Conservation (phyloP, 108 stramenopile species). For the Conticribra guillardii region DNA sequence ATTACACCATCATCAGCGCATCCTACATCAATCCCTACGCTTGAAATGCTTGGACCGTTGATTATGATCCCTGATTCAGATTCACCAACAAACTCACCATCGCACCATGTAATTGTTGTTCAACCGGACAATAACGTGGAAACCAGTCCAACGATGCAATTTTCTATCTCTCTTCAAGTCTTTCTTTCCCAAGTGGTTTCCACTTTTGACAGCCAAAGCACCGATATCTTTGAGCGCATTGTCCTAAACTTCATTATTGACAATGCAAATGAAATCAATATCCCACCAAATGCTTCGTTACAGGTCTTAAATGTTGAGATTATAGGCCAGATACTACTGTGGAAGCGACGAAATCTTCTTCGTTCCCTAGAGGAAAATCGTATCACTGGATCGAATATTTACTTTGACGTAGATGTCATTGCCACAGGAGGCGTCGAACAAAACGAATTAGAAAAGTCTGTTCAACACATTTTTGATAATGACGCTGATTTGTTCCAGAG, state of each 20-base stretch:
- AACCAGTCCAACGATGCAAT: neutral
- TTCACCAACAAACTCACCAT: neutral
- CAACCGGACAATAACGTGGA: neutral
- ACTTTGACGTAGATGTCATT: constrained; percentile 7
- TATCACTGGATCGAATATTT: neutral
- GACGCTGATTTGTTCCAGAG: neutral
- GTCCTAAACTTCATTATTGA: neutral
- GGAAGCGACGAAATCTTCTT: neutral
- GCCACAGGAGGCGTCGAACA: neutral
- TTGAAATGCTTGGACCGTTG: too few relatives aligned
- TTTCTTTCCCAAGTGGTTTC: neutral
- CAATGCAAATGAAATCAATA: neutral
- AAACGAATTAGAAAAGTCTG: neutral
- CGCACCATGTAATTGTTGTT: neutral
- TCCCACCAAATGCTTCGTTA: neutral
- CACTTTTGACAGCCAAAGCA: neutral
- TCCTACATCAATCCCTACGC: too few relatives aligned
- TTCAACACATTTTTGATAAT: neutral
- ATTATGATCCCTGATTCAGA: too few relatives aligned
- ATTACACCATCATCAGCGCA: too few relatives aligned
- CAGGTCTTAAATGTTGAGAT: neutral
- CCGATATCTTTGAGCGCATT: neutral
- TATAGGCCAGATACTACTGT: neutral
- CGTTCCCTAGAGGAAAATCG: neutral
- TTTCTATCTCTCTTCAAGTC: neutral